Evolutionary conservation across 352 stramenopile genomes (phyloP), one percentile per base, ranked within the genome.

Genomic region (Globisporangium orthogonon): DNA sequence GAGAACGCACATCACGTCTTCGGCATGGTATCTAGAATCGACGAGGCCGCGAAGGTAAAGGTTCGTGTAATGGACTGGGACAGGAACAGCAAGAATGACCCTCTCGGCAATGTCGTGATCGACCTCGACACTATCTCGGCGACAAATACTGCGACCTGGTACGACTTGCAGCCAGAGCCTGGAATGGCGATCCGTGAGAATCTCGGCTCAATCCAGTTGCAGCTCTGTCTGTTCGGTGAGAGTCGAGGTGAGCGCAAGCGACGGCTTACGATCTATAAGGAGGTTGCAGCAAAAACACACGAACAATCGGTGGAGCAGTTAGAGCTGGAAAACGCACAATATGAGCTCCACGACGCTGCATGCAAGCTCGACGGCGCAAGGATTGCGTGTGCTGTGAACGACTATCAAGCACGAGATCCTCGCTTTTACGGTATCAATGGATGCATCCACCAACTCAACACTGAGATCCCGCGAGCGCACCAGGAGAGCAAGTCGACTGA

Each of bases 381-480:
- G 3, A 86, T 91, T 35, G 64, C 81, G 1, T 91, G 81, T 35
- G 76, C 74, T 1, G 76, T 81, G 9, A 58, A 75, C 33, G 78
- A 88, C 41, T 91, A 91, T 49, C 77, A 78, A 46, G 30, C 71
- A 2, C 73, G 70, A 3, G 68, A 89, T 11, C 81, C 81, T 2
- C 69, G 77, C n/a, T 91, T 91, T 54, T 91, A 91, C 53, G 81
- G 81, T 6, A 77, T 91, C 45, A 91, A 91, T 50, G 81, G 81
- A 10, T 89, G 78, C 60, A 87, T 91, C 58, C 78, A 91, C 39
- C 70, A 83, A 15, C 58, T 88, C 7, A 86, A 87, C 46, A 64
- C 69, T 4, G 78, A 87, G 48, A 78, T 91, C 43, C 56, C 76
- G 6, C 67, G 73, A 30, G 76, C 81, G 2, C 76, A 88, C 59